These are phyloP conservation scores for Beta lomatogona DNA, from an alignment of 179 eudicot genomes.

Conservation along the genomic window DNA sequence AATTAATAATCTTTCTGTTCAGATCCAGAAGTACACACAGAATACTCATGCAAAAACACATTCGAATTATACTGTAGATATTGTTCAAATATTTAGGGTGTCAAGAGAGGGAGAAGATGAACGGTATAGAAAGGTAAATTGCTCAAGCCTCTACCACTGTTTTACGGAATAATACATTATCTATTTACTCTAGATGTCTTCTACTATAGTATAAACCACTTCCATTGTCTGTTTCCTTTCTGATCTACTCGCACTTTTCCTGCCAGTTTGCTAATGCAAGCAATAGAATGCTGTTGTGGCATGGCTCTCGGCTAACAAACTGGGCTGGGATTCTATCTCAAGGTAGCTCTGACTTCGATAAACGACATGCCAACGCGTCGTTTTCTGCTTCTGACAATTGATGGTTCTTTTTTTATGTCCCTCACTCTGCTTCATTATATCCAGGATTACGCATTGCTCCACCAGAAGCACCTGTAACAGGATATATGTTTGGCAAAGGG, in stretches of 20 bases:
- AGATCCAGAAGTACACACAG: conserved; percentile 76
- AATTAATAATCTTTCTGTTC: conserved; percentile 24
- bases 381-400: conserved; percentile 1
- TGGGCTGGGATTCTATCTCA: conserved; percentile 98
- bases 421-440: conserved; percentile 1
- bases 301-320: conserved; percentile 96
- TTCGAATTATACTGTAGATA: conserved; percentile 71
- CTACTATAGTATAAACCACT: neutral
- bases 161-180: neutral
- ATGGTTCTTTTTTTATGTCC: neutral
- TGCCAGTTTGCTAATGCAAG: conserved; percentile 65
- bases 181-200: neutral
- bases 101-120: conserved; percentile 77
- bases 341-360: conserved; percentile 44
- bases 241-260: conserved; percentile 19
- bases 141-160: neutral
- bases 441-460: conserved; percentile 97
- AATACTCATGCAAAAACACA: conserved; percentile 98
- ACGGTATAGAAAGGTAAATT: conserved; percentile 66
- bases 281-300: conserved; percentile 98
- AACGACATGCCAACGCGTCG: neutral
- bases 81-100: conserved; percentile 74
- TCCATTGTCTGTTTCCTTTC: neutral
- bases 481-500: conserved; percentile 99
- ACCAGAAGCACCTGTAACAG: conserved; percentile 97